Evolutionary conservation across 2,329 filamentous ascomycete species (phyloP), one percentile per base, ranked within the genome.

Genomic region (Venturiaceae sp.): DNA sequence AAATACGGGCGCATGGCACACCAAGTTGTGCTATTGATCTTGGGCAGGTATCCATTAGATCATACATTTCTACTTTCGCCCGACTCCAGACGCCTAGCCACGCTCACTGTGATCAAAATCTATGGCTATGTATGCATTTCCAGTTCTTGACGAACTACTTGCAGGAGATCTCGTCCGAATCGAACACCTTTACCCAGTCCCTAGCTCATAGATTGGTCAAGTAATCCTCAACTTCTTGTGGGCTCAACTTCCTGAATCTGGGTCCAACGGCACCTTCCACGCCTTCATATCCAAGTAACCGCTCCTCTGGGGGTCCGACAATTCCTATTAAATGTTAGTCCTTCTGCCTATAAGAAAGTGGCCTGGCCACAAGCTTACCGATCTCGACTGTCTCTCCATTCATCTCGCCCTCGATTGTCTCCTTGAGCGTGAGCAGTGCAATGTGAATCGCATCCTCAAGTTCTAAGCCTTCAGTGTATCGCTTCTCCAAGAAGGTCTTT

Each of bases 321-420:
- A 99, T 97, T 68, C 92, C 90, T 94, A 61, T 47, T 2, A 16
- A 30, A 50, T 47, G 53, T 62, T 60, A 63, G 60, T 14, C 3
- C 13, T 3, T 5, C 32, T 33, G 5, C n/a, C 21, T n/a, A 14
- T 26, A 21, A 14, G 6, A 41, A 37, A 63, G 50, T 63, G 62
- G 47, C 23, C 30, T 23, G 5, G 14, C 52, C 30, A 46, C 23
- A 26, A 53, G 55, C 85, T 72, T 76, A 91, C 90, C 92, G 74
- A 99, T 96, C 77, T 99, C 94, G 64, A 99, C 95, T 33, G 92
- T 96, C 73, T 97, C 92, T 62, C 92, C 92, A 66, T 92, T 97
- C 92, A 97, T 97, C 78, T 97, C 94, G 60, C 94, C 94, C 78
- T 97, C 92, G 70, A 99, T 99, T 60, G 94, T 96, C 81, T 99